Conservation (phyloP, 2,329 filamentous ascomycete genomes). For the Botrytis porri region DNA sequence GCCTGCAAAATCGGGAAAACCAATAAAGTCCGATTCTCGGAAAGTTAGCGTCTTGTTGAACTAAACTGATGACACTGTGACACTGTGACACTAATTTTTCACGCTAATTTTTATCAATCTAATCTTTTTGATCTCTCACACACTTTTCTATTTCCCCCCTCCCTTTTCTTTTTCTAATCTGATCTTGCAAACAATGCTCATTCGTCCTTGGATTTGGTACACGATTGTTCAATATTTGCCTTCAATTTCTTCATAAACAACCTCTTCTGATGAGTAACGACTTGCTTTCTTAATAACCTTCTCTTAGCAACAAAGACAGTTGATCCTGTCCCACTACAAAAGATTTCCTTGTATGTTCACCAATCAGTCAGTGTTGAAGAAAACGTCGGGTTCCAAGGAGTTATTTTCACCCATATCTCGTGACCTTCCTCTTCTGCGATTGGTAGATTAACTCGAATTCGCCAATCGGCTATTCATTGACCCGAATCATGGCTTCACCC, state of each 20-base stretch:
- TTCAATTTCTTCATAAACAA: background rate
- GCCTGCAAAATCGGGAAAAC: background rate
- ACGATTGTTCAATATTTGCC: background rate
- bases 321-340: background rate
- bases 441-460: conserved; percentile 4
- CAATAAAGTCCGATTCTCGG: conserved; percentile 17
- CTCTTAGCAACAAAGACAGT: background rate
- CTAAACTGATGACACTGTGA: conserved; percentile 8
- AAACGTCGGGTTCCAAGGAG: background rate
- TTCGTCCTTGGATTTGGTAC: background rate
- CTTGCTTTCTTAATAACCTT: background rate
- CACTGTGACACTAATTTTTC: conserved; percentile 13
- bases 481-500: conserved; percentile 40
- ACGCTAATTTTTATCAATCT: conserved; percentile 22
- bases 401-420: background rate
- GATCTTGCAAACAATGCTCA: background rate
- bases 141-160: background rate
- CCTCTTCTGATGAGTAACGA: background rate
- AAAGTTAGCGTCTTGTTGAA: background rate
- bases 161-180: conserved; percentile 1
- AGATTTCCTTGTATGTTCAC: background rate
- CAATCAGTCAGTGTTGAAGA: background rate
- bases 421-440: conserved; percentile 13
- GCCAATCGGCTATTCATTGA: conserved; percentile 20
- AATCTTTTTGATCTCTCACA: conserved; percentile 19